Percentiles rank a stretch among this genome's conserved stretches.
Conservation (phyloP, 2,329 filamentous ascomycete species). For the Beauveria caledonica region DNA sequence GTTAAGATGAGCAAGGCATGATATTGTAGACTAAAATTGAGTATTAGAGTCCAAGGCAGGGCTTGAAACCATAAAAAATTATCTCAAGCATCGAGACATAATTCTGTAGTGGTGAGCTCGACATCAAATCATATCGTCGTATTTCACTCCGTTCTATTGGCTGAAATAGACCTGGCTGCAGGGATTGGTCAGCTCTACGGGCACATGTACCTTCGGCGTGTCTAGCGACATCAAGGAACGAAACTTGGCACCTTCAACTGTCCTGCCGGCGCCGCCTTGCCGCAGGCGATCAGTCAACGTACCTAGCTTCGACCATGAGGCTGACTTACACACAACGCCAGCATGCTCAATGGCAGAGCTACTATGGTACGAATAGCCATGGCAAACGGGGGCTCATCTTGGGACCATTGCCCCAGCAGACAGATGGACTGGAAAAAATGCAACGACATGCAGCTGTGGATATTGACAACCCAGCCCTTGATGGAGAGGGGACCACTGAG, state of each 20-base stretch:
- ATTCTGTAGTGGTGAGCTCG: no score
- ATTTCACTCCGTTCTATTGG: no score
- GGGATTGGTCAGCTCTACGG: no score
- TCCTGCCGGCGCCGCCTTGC: background rate
- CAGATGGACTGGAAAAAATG: slow-evolving; percentile 4
- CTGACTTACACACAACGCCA: background rate
- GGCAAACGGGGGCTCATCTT: slow-evolving; percentile 8
- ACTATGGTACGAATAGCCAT: slow-evolving; percentile 9
- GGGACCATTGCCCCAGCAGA: background rate
- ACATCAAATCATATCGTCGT: no score
- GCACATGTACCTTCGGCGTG: no score
- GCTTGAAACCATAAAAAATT: no score
- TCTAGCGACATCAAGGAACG: no score
- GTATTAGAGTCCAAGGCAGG: no score
- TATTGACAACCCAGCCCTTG: slow-evolving; percentile 12
- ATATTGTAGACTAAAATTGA: no score
- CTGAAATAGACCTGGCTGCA: no score
- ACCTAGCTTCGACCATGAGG: background rate
- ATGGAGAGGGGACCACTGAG: slow-evolving; percentile 6
- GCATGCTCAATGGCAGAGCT: slow-evolving; percentile 11
- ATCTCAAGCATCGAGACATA: no score
- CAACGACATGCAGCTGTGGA: slow-evolving; percentile 13
- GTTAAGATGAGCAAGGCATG: background rate
- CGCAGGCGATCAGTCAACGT: background rate
- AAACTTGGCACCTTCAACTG: background rate